Base-by-base conservation (phyloP, 2,329 filamentous ascomycete species). In the Sporothrix dimorphospora region DNA sequence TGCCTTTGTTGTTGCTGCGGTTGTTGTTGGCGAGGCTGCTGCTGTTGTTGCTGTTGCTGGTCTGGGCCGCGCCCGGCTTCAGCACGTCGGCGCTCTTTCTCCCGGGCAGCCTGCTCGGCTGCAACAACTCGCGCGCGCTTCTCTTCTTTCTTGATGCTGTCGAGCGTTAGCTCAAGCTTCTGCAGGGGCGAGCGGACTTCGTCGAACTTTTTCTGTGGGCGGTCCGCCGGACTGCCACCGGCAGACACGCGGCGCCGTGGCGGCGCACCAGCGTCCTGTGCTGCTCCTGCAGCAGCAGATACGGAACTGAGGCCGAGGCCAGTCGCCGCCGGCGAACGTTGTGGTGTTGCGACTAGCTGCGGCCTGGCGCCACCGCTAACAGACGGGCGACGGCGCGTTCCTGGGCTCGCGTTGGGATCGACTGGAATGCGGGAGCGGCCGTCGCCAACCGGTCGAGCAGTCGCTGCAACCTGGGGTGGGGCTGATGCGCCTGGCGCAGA, bases 111-210 rank as follows among this genome's bases (percentile, higher is more conserved):
- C 76, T 90, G 86, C 80, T 98, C 95, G 6, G 94, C 94, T 77
- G 95, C 92, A 79, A 94, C 88, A 4, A 95, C 89, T 63, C 93
- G 88, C 9, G 94, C 94, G 75, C 95, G 88, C 81, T 97, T 97
- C 81, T 98, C 94, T 82, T 98, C 94, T 81, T 98, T 98, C 80
- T 92, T 97, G 81, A 98, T 95, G 82, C 92, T 94, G 81, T 92
- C 92, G 78, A 98, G 87, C 77, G 93, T 96, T 78, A 93, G 89
- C 84, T 99, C 95, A 76, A 99, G 88, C 83, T 91, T 96, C 81
- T 99, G 95, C 69, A 99, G 86, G 69, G 97, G 96, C 75, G 95
- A 98, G 77, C 92, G 90, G 79, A 97, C 92, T 72, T 91, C 87
- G 78, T 95, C 92, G 82, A 92, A 90, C 83, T 86, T 84, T 84